Evolutionary conservation across 2,329 filamentous ascomycete species (phyloP).

Genomic region (Helotiales sp.): DNA sequence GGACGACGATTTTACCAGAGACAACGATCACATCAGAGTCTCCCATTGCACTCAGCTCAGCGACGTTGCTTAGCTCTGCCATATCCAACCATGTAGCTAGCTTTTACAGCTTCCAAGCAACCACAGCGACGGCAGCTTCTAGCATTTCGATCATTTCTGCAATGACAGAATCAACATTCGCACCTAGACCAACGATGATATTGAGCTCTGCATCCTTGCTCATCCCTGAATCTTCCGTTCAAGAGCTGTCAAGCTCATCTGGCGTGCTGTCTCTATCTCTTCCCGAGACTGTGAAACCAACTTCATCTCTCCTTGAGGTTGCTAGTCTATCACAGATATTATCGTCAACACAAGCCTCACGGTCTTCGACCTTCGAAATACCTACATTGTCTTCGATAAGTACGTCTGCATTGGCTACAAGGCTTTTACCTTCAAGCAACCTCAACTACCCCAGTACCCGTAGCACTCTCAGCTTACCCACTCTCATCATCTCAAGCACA

Average conservation of each 20-base stretch:
- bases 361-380: neutral
- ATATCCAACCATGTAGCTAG: too few relatives aligned
- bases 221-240: neutral
- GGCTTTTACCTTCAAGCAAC: neutral
- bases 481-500: neutral
- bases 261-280: neutral
- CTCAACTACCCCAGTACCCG: neutral
- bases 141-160: too few relatives aligned
- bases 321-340: neutral
- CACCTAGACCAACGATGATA: too few relatives aligned
- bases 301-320: too few relatives aligned
- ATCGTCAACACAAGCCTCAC: neutral
- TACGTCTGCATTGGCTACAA: neutral
- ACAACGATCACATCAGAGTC: too few relatives aligned
- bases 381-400: neutral
- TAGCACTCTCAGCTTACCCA: too few relatives aligned
- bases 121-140: too few relatives aligned
- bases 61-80: too few relatives aligned
- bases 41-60: too few relatives aligned
- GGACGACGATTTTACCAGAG: too few relatives aligned
- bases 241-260: neutral
- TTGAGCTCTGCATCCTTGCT: neutral
- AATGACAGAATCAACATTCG: too few relatives aligned
- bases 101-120: too few relatives aligned
- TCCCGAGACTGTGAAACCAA: neutral